These are phyloP conservation scores for Clonostachys rhizophaga DNA, from an alignment of 2,329 filamentous ascomycete genomes.

Conservation along the genomic window DNA sequence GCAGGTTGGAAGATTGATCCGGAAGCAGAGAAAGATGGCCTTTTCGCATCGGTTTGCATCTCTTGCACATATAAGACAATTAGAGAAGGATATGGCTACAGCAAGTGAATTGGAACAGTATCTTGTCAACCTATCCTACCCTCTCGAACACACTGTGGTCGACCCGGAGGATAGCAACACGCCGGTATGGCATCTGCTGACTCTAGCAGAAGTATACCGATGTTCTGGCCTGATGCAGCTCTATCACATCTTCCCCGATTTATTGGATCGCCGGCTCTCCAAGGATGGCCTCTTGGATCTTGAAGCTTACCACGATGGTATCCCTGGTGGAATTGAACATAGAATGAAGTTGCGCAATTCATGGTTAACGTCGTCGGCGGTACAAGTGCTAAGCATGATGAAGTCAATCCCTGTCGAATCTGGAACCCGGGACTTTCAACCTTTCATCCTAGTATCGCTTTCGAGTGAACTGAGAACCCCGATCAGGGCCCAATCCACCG, in stretches of 20 bases:
- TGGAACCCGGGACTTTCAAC: conserved; percentile 4
- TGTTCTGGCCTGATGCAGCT: conserved; percentile 9
- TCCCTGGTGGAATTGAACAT: conserved; percentile 4
- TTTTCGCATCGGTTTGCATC: conserved; percentile 10
- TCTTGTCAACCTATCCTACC: conserved; percentile 3
- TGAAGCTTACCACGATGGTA: background rate
- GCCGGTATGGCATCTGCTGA: conserved; percentile 6
- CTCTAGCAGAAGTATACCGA: conserved; percentile 11
- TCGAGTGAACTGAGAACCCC: conserved; percentile 7
- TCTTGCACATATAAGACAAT: conserved; percentile 8
- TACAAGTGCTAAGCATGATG: conserved; percentile 9
- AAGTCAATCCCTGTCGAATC: conserved; percentile 6
- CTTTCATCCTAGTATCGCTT: conserved; percentile 6
- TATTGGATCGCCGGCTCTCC: conserved; percentile 8
- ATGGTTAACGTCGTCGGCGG: conserved; percentile 10
- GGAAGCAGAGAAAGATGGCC: conserved; percentile 7
- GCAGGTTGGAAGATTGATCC: conserved; percentile 9
- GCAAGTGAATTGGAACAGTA: conserved; percentile 8
- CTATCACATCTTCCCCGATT: conserved; percentile 13
- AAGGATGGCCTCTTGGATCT: conserved; percentile 6
- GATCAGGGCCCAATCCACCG: too few species aligned
- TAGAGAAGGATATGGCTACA: conserved; percentile 5
- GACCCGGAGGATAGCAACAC: conserved; percentile 9
- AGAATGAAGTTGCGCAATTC: background rate
- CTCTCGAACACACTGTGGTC: conserved; percentile 4